Evolutionary conservation across 2,329 filamentous ascomycete species (phyloP).

Genomic region (Epichloe elymi): DNA sequence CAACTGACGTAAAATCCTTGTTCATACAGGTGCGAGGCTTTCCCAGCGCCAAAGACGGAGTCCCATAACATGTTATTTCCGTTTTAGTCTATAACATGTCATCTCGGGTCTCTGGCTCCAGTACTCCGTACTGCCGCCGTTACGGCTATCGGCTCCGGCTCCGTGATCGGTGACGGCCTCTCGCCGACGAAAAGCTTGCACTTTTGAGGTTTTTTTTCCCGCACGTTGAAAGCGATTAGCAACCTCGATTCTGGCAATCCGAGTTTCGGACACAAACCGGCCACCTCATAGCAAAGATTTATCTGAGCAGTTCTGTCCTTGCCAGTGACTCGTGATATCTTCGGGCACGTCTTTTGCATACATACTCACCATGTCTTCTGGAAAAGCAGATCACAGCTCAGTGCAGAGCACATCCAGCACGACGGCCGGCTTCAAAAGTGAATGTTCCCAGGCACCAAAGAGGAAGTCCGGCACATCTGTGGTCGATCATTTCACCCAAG

Average conservation of each 20-base stretch:
- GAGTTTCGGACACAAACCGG: not conserved
- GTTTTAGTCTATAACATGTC: not conserved
- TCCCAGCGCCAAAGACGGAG: too few species aligned
- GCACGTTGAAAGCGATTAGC: too few species aligned
- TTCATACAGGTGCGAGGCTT: too few species aligned
- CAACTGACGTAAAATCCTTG: too few species aligned
- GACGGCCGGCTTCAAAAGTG: not conserved
- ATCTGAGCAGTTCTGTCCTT: not conserved
- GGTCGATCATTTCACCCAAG: constrained; percentile 11
- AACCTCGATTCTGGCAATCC: not conserved
- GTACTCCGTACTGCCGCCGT: not conserved
- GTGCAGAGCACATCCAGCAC: not conserved
- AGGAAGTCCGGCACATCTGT: not conserved
- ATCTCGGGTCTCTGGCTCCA: not conserved
- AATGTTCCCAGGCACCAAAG: not conserved
- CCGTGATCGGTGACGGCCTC: not conserved
- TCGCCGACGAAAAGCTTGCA: not conserved
- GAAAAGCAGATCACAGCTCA: not conserved
- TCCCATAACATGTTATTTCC: too few species aligned
- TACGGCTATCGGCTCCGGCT: constrained; percentile 4
- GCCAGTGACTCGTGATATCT: not conserved
- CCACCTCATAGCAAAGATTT: not conserved
- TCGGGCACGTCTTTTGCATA: not conserved
- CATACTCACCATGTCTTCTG: not conserved
- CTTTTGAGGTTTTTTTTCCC: not conserved